Base-by-base conservation (phyloP, 768 basidiomycete species). In the Lentinula lateritia region DNA sequence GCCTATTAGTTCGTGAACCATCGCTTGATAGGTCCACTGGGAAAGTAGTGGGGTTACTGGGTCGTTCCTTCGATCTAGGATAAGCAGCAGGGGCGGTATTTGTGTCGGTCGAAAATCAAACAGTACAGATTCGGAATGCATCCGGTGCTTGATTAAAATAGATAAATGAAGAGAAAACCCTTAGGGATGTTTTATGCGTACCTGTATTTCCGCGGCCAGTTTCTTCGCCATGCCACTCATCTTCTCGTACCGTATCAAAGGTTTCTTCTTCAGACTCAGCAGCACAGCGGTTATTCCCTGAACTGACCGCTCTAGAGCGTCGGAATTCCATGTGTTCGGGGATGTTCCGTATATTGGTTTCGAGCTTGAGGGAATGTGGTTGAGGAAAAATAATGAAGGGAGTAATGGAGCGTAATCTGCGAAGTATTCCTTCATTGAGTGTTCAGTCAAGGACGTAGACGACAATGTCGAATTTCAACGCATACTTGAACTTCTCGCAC, bases 11-110 rank as follows among this genome's bases (percentile, higher is more conserved):
- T 98, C 97, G 68, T 99, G 97, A 0, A 98, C 97, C 95, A 98
- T 98, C 1, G 96, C 97, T 72, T 98, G 96, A 75, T 98, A 98
- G 28, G 97, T 98, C 97, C 97, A 98, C 73, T 98, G 97, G 2
- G 93, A 93, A 35, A 98, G 80, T 41, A 98, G 76, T 4, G 97
- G 97, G 0, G 97, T 98, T 5, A 98, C 93, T 2, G 97, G 97
- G 69, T 99, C 97, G 73, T 97, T 98, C 64, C 96, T 80, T 64
- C 97, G 84, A 75, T 99, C 97, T 60, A 99, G 81, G 65, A 99
- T 92, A 55, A 99, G 81, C 38, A 99, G 77, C 48, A 98, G 70
- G 6, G 97, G 97, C 2, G 93, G 83, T 7, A 93, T 87, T 72
- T 94, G 92, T 2, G 92, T 93, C 42, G 87, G 79, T 52, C 95